Percentiles rank a stretch among this genome's conserved stretches.
These are phyloP conservation scores for Waltiozyma sp. DNA, from an alignment of 1,139 yeast genomes.

Conservation along the genomic window DNA sequence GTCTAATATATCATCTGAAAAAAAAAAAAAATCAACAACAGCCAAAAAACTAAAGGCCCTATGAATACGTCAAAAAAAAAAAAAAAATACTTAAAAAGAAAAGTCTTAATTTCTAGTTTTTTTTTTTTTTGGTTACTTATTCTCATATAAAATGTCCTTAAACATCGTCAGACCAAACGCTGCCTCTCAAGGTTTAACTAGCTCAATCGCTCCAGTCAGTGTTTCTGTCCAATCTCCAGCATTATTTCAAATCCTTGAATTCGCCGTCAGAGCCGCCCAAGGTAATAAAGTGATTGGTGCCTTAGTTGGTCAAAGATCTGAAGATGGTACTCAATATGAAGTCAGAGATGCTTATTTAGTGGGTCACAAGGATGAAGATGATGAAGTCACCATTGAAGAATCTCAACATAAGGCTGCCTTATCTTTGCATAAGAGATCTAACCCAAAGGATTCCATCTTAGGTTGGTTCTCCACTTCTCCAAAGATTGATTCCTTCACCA, in stretches of 20 bases:
- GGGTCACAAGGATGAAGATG: constrained; percentile 74
- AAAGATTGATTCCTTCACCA: constrained; percentile 61
- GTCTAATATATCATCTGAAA: too few relatives aligned
- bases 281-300: constrained; percentile 68
- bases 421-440: constrained; percentile 67
- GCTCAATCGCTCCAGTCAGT: constrained; percentile 38
- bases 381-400: constrained; percentile 63
- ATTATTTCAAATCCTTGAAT: constrained; percentile 57
- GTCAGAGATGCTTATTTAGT: constrained; percentile 73
- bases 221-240: constrained; percentile 61
- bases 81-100: too few relatives aligned
- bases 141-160: constrained; percentile 18
- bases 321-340: constrained; percentile 74
- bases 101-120: too few relatives aligned
- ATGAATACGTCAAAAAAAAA: too few relatives aligned
- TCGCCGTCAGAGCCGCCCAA: constrained; percentile 36
- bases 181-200: constrained; percentile 35
- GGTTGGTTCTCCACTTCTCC: constrained; percentile 82
- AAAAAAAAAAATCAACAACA: too few relatives aligned
- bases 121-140: too few relatives aligned
- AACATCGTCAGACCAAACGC: constrained; percentile 55
- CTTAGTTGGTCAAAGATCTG: constrained; percentile 70
- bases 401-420: constrained; percentile 62
- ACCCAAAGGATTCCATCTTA: constrained; percentile 68
- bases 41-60: too few relatives aligned